Evolutionary conservation across 1,284 basidiomycete genomes (phyloP).

Genomic region (Thecaphora thlaspeos): DNA sequence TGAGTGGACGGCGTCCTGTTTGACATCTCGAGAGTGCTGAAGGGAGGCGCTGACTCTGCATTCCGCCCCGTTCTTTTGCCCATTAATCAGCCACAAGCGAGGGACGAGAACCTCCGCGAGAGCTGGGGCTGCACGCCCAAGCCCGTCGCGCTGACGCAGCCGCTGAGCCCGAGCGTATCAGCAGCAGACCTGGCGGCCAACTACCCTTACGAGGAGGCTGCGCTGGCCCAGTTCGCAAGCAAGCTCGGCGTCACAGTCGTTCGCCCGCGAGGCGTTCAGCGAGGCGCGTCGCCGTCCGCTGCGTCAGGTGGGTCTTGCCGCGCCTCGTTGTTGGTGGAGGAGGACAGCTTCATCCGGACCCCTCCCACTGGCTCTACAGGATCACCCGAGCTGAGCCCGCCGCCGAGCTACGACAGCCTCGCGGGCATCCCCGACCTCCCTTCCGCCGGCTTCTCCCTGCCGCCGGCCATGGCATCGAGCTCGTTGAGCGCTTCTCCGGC

Average conservation of each 20-base stretch:
- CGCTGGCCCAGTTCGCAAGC: slow-evolving; percentile 27
- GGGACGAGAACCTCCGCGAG: slow-evolving; percentile 59
- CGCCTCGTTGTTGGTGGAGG: slow-evolving; percentile 6
- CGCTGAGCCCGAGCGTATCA: slow-evolving; percentile 41
- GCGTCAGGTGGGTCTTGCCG: not conserved
- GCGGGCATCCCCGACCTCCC: slow-evolving; percentile 42
- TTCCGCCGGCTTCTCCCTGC: slow-evolving; percentile 36
- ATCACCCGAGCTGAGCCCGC: slow-evolving; percentile 52
- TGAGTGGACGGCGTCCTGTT: not conserved
- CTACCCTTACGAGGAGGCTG: slow-evolving; percentile 20
- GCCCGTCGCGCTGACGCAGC: slow-evolving; percentile 46
- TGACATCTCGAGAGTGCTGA: no score
- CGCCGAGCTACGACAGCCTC: slow-evolving; percentile 51
- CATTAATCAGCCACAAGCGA: slow-evolving; percentile 58
- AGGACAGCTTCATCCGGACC: slow-evolving; percentile 57
- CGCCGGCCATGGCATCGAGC: slow-evolving; percentile 23
- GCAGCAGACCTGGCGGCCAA: slow-evolving; percentile 24
- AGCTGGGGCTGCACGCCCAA: slow-evolving; percentile 60
- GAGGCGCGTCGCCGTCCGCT: not conserved
- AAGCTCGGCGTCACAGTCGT: slow-evolving; percentile 35
- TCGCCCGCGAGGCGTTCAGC: not conserved
- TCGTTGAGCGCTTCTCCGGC: slow-evolving; percentile 3
- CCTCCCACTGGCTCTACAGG: slow-evolving; percentile 52
- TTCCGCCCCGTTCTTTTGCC: no score
- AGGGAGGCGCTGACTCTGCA: no score